Evolutionary conservation across 2,329 filamentous ascomycete genomes (phyloP).

Genomic region (Verticillium nubilum): DNA sequence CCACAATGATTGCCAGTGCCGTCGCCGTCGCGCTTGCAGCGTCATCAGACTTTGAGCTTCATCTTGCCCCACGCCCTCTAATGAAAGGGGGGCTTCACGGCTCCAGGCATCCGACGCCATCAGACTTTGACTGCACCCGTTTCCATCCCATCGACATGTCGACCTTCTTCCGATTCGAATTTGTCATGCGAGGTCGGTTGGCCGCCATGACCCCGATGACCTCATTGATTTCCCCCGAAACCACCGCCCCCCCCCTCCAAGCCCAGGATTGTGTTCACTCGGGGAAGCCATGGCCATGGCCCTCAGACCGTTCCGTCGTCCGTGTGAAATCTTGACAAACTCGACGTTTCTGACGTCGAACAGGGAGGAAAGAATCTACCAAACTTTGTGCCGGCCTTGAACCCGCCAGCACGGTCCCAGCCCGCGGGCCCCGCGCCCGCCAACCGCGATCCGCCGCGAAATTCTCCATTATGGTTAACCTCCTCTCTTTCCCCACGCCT

Average conservation of each 20-base stretch:
- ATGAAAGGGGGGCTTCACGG: no score
- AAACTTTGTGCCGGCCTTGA: not conserved
- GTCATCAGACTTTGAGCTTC: no score
- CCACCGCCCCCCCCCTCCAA: not conserved
- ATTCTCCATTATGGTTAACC: not conserved
- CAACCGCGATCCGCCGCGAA: not conserved
- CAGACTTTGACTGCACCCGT: not conserved
- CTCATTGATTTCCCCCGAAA: not conserved
- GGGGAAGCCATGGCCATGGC: no score
- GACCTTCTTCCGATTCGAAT: no score
- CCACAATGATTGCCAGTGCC: not conserved
- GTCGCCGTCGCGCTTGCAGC: not conserved
- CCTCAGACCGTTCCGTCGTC: not conserved
- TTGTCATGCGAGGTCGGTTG: not conserved
- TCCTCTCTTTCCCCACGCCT: not conserved
- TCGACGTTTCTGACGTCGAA: not conserved
- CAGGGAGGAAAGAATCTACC: not conserved
- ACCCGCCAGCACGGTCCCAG: not conserved
- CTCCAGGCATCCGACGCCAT: not conserved
- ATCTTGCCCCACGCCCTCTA: no score
- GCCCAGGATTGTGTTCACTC: no score
- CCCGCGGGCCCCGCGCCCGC: not conserved
- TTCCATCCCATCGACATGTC: no score
- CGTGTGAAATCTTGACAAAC: not conserved
- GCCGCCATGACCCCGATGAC: not conserved